Base-by-base conservation (phyloP, 1,284 basidiomycete species). In the Tilletia indica region DNA sequence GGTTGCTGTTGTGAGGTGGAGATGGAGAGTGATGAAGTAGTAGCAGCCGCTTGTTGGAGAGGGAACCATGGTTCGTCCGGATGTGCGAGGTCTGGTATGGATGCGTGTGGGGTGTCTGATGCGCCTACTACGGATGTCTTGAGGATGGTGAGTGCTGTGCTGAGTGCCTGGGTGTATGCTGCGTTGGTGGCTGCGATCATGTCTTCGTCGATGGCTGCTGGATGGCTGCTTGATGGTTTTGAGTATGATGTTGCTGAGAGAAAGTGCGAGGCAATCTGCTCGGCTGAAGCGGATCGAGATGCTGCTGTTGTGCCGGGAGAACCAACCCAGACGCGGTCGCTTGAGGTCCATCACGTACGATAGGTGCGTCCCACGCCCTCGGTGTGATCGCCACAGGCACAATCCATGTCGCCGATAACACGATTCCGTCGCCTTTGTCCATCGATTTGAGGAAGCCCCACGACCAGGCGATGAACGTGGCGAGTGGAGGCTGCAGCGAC, bases 371-470 rank as follows among this genome's bases (percentile, higher is more conserved):
- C 90, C 90, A 91, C 4, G 90, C 85, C 70, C 89, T 87, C 2
- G 91, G 91, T 25, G 92, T 87, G 47, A 91, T 85, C 1, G 90
- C 91, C 14, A 91, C 87, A 25, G 91, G 90, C n/a, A 91, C 81
- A 39, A 92, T 83, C 91, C 91, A 92, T 5, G 91, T 92, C n/a
- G 91, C 91, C 11, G 88, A n/a, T 73, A 92, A 82, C 45, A 89
- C 87, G 4, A 92, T 88, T 0, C 91, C 91, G 71, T 89, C 85
- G 0, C 90, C 90, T 86, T 89, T 89, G 85, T 93, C 91, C 79
- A 89, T 89, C n/a, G 87, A 85, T 75, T 89, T 88, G 71, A 93
- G 88, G 42, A 88, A 87, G 54, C 87, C 86, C 92, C 92, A 93
- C 76, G 88, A 89, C 91, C 91, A 93, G 1, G 90, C 89, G 47